A percentile compares a stretch with the other conserved stretches of the same genome.
phyloP scores from a whole-genome alignment of 371 early-diverging fungal species.

The Mucor piriformis region DNA sequence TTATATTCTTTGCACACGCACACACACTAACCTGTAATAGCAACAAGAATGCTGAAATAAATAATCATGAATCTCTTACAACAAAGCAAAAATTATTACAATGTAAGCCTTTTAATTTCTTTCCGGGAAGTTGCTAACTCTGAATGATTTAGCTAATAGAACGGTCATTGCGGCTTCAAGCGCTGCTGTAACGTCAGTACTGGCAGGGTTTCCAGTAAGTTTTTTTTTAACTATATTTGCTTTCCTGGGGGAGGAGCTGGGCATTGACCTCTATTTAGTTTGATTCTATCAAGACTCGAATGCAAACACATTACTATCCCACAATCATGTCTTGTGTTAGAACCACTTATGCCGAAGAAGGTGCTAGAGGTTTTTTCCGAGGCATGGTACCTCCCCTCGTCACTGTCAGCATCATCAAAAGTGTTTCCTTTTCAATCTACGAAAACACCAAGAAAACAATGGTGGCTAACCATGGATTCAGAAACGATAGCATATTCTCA shows the following conservation, averaged over 20 bases:
- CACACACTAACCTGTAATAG: not conserved
- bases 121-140: too few species aligned
- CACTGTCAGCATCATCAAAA: slow-evolving; percentile 75
- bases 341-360: slow-evolving; percentile 71
- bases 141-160: slow-evolving; percentile 52
- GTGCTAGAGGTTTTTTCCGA: slow-evolving; percentile 74
- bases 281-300: slow-evolving; percentile 81
- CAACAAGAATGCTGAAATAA: slow-evolving; percentile 10
- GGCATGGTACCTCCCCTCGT: slow-evolving; percentile 77
- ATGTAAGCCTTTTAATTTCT: slow-evolving; percentile 9
- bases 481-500: slow-evolving; percentile 40
- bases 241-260: too few species aligned
- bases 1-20: too few species aligned
- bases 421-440: slow-evolving; percentile 76
- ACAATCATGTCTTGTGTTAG: slow-evolving; percentile 69
- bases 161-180: slow-evolving; percentile 66
- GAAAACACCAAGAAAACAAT: slow-evolving; percentile 55
- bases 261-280: too few species aligned
- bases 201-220: slow-evolving; percentile 63
- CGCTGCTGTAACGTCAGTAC: slow-evolving; percentile 62
- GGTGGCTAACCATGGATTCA: slow-evolving; percentile 25
- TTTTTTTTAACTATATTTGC: not conserved
- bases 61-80: slow-evolving; percentile 1
- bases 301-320: slow-evolving; percentile 78
- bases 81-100: slow-evolving; percentile 14